Conservation (phyloP, 352 stramenopile species). For the Phytophthora fragariae region DNA sequence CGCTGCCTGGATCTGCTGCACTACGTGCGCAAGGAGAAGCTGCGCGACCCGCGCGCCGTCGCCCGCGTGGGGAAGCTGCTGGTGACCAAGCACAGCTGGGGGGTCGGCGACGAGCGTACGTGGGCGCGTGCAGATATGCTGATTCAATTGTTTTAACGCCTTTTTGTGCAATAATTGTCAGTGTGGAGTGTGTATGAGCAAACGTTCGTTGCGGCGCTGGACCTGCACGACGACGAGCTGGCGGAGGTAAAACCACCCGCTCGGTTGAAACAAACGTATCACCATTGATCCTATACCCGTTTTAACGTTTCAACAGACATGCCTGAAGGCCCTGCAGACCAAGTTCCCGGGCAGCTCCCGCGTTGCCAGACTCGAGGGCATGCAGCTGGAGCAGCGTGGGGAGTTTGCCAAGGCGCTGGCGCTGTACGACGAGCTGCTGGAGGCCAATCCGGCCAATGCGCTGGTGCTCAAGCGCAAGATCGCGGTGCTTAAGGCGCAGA, state of each 20-base stretch:
- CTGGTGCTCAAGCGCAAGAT: constrained; percentile 75
- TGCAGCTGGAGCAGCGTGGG: constrained; percentile 62
- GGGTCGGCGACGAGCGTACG: constrained; percentile 60
- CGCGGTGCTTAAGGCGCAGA: constrained; percentile 70
- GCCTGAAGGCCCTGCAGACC: constrained; percentile 50
- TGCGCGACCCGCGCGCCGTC: constrained; percentile 51
- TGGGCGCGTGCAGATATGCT: not conserved
- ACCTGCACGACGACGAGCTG: constrained; percentile 67
- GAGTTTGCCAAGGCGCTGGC: constrained; percentile 65
- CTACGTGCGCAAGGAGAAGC: constrained; percentile 66
- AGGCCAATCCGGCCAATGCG: constrained; percentile 64
- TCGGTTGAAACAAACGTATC: not conserved
- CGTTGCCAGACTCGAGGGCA: constrained; percentile 63
- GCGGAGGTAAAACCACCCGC: constrained; percentile 28
- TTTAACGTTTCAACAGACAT: constrained; percentile 33
- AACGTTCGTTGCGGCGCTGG: constrained; percentile 67
- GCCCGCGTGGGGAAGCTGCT: constrained; percentile 52
- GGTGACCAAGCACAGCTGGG: constrained; percentile 60
- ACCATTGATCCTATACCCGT: not conserved
- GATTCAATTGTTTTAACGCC: constrained; percentile 19
- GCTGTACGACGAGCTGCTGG: constrained; percentile 67
- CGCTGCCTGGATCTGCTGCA: constrained; percentile 57
- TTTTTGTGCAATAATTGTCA: not conserved
- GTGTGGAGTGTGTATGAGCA: constrained; percentile 79
- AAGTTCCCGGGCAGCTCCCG: constrained; percentile 73